Evolutionary conservation across 805 yeast species (phyloP), one percentile per base, ranked within the genome.

Genomic region (Gaillardinia entomophila): DNA sequence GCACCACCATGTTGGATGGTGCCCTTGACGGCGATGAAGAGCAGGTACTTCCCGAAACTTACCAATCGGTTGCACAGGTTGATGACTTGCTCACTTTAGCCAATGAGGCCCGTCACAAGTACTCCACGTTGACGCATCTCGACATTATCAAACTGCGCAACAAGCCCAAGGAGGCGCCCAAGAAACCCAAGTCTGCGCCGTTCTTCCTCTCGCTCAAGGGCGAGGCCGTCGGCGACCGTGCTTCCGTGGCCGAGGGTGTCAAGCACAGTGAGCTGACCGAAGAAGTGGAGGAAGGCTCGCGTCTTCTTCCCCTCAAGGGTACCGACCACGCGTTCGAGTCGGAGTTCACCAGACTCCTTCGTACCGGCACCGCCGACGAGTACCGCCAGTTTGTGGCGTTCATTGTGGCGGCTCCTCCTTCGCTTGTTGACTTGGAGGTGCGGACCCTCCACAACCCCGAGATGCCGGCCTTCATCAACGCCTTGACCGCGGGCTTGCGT

Each of bases 111-210:
- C 74, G 90, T 47, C 72, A 71, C 36, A 88, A 86, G 51, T 81
- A 84, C 67, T 77, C 73, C 40, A 87, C 95, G 2, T 61, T 92
- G 27, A 55, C 85, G 28, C 80, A 92, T 53, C 60, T 92, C 43
- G 97, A 92, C 46, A 73, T 79, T 5, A 90, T 92, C 45, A 86
- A 78, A 49, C 75, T 73, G 53, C 75, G 98, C 49, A 88, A 87
- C 53, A 90, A 86, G 58, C 97, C 98, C 15, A 78, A 67, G 32
- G 96, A 87, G 53, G 82, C 90, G 1, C 84, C 92, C 22, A 85
- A 84, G 65, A 84, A 79, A 43, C 86, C 96, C 2, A 83, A 82
- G 43, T 72, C 77, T 39, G 77, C 85, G 1, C 80, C 81, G 12
- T 92, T 94, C 57, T 94, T 94, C 67, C 64, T 92, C 37, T 73